These are phyloP conservation scores for Claviceps pazoutovae DNA, from an alignment of 2,329 filamentous ascomycete genomes.

Conservation along the genomic window DNA sequence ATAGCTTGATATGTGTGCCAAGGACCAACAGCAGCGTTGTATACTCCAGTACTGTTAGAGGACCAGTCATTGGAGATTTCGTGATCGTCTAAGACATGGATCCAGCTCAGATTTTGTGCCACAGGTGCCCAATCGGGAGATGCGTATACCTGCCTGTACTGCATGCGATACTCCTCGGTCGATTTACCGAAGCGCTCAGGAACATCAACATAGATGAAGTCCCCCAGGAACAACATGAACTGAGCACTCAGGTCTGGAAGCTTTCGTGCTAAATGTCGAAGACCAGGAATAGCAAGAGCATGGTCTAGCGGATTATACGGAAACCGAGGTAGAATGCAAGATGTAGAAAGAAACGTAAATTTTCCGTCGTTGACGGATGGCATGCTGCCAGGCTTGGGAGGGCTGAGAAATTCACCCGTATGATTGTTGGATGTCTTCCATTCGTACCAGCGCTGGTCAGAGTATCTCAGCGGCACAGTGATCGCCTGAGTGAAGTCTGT, in stretches of 20 bases:
- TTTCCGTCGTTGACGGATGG: conserved; percentile 47
- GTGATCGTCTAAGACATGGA: conserved; percentile 92
- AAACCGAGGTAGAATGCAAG: conserved; percentile 82
- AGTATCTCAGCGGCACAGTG: conserved; percentile 47
- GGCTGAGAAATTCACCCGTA: conserved; percentile 65
- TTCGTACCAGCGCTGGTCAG: conserved; percentile 62
- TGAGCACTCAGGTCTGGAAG: conserved; percentile 60
- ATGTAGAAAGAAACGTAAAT: conserved; percentile 85
- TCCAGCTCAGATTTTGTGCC: conserved; percentile 77
- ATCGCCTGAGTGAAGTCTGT: conserved; percentile 74
- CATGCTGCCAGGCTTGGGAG: conserved; percentile 54
- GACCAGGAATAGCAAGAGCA: conserved; percentile 66
- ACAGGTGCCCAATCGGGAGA: conserved; percentile 80
- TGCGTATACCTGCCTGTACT: conserved; percentile 91
- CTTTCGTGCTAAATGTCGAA: conserved; percentile 60
- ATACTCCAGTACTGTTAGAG: conserved; percentile 39
- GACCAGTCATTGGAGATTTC: conserved; percentile 84
- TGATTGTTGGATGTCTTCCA: conserved; percentile 82
- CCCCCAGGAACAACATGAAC: conserved; percentile 70
- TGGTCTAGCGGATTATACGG: conserved; percentile 80
- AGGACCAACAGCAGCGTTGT: conserved; percentile 60
- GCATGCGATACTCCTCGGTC: conserved; percentile 66
- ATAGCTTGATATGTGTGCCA: conserved; percentile 77
- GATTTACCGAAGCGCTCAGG: conserved; percentile 63
- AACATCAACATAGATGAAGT: conserved; percentile 87